Base-by-base conservation (phyloP, 345 rosid species). In the Laguncularia racemosa region DNA sequence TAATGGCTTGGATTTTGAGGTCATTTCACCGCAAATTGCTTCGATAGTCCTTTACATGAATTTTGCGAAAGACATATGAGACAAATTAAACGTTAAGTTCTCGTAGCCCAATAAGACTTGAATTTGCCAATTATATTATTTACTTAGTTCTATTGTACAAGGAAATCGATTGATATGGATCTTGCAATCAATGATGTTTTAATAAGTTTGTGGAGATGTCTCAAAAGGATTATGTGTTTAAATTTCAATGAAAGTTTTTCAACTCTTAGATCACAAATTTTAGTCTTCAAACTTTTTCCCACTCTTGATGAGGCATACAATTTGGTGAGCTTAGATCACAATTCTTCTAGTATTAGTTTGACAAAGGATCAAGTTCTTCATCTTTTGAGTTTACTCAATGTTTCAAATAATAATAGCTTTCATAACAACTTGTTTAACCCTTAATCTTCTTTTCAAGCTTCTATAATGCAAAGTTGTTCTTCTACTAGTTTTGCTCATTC, bases 161-260 rank as follows among this genome's bases (percentile, higher is more conserved):
- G 40, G 40, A 1, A 33, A 33, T 33, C 40, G 1, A 6, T n/a
- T n/a, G n/a, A 33, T 33, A 10, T 33, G 40, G 40, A 6, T 33
- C 40, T 7, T 33, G 40, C 0, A 7, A 4, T 33, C 9, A 33
- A 33, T 6, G 7, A 7, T 33, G 40, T 7, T 33, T 33, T 33
- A 10, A 33, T 33, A 33, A 4, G 40, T 50, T n/a, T 14, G 17
- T 20, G 12, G 52, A 50, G 19, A 20, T n/a, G 18, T 48, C 19
- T n/a, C 52, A 48, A 15, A 48, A 48, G 52, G 19, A 50, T 20
- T n/a, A n/a, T 17, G 52, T 50, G 9, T 50, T n/a, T 50, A 50
- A 50, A 14, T 20, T 50, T 50, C 13, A 50, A 50, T 15, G 20
- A 20, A 16, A 19, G 14, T 10, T 50, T n/a, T 20, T 20, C 18